These are phyloP conservation scores for Thelephora terrestris DNA, from an alignment of 1,284 basidiomycete genomes.

Conservation along the genomic window DNA sequence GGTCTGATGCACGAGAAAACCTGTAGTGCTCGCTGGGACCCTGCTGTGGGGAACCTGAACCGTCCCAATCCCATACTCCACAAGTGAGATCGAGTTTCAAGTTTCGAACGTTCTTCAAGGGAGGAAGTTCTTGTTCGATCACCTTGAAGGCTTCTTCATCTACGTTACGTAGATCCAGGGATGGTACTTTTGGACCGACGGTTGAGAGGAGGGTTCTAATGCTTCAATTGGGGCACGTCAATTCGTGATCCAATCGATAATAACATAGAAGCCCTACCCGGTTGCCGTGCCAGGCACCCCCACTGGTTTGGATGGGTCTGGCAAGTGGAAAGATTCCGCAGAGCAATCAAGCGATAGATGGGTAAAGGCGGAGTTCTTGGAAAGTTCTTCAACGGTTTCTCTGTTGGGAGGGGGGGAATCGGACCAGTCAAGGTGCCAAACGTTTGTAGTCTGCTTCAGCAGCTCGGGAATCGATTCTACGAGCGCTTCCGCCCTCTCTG, in stretches of 20 bases:
- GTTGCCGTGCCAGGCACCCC: background rate
- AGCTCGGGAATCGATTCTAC: background rate
- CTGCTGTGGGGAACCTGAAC: background rate
- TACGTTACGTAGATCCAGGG: background rate
- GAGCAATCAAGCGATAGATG: background rate
- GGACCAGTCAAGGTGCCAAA: background rate
- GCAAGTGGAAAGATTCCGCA: background rate
- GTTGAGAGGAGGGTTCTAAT: background rate
- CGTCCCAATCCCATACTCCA: background rate
- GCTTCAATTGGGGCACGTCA: background rate
- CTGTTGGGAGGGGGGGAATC: background rate
- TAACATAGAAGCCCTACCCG: background rate
- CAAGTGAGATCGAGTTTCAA: background rate
- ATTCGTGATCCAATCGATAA: background rate
- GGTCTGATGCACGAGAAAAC: background rate
- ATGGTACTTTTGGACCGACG: background rate
- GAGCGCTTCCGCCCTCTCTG: background rate
- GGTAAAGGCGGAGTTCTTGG: background rate
- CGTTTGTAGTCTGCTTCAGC: background rate
- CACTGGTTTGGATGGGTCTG: no score
- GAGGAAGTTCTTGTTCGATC: background rate
- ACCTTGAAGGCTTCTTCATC: background rate
- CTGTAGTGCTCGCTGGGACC: background rate
- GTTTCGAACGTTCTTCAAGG: background rate
- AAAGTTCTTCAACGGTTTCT: background rate